Conservation (phyloP, 495 filamentous ascomycete species). For the Durotheca rogersii region DNA sequence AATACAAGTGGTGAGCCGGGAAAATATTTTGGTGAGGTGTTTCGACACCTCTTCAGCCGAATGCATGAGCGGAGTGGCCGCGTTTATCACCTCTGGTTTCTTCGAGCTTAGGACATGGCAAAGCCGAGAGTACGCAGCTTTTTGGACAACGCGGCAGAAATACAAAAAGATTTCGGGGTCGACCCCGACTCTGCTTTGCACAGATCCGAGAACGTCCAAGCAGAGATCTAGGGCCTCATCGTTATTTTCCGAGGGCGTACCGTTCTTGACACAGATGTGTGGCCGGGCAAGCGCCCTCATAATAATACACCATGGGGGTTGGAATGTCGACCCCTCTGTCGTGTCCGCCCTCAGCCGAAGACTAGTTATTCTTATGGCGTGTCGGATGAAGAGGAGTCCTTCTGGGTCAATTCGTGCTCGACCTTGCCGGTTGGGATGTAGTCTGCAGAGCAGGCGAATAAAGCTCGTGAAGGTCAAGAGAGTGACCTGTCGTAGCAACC, state of each 20-base stretch:
- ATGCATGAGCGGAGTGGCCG: conserved; percentile 3
- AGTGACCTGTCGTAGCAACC: conserved; percentile 26
- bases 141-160: conserved; percentile 28
- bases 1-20: conserved; percentile 11
- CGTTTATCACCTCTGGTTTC: neutral
- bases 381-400: conserved; percentile 23
- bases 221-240: conserved; percentile 20
- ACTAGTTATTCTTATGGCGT: conserved; percentile 31
- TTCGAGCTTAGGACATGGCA: neutral
- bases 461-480: conserved; percentile 39
- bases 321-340: conserved; percentile 31
- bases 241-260: conserved; percentile 21
- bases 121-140: conserved; percentile 21
- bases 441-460: conserved; percentile 41
- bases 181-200: conserved; percentile 13
- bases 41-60: neutral
- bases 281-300: conserved; percentile 31
- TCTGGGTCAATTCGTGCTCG: conserved; percentile 7
- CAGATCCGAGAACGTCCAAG: conserved; percentile 14
- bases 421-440: conserved; percentile 22
- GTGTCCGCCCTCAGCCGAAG: conserved; percentile 22
- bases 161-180: conserved; percentile 29
- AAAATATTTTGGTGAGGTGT: conserved; percentile 15
- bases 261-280: conserved; percentile 23
- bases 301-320: conserved; percentile 29